These are phyloP conservation scores for Leersia perrieri DNA, from an alignment of 176 grass and related monocot species.

Conservation along the genomic window DNA sequence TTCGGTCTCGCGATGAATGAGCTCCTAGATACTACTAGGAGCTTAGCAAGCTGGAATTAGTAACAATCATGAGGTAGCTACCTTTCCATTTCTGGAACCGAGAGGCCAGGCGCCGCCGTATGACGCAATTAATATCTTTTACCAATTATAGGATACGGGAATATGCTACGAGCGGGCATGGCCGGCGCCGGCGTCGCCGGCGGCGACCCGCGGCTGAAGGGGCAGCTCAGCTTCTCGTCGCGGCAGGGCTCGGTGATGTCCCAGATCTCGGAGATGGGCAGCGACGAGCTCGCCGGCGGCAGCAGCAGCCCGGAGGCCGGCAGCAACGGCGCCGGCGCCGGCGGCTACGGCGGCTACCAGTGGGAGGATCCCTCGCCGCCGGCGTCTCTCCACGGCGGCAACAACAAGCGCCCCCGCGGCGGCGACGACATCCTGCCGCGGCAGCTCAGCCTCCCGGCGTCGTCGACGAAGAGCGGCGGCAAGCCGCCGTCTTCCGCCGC, in stretches of 20 bases:
- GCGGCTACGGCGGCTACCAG: constrained; percentile 30
- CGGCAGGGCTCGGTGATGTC: constrained; percentile 91
- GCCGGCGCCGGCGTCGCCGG: constrained; percentile 18
- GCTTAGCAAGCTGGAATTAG: background rate
- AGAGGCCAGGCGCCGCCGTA: background rate
- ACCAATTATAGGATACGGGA: constrained; percentile 59
- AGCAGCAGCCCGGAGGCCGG: constrained; percentile 57
- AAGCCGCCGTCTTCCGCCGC: constrained; percentile 6
- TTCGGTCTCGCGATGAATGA: constrained; percentile 8
- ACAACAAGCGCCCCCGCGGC: constrained; percentile 47
- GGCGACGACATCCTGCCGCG: constrained; percentile 16
- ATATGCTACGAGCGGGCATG: constrained; percentile 56
- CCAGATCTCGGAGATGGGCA: constrained; percentile 93
- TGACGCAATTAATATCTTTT: constrained; percentile 18
- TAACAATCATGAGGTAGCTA: constrained; percentile 33
- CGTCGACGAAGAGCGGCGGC: background rate
- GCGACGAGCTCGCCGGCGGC: constrained; percentile 66
- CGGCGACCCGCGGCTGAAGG: constrained; percentile 46
- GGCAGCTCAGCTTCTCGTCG: constrained; percentile 85
- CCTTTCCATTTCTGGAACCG: constrained; percentile 44
- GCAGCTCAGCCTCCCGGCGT: constrained; percentile 64
- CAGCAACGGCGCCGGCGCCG: constrained; percentile 30
- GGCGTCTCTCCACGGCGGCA: constrained; percentile 30
- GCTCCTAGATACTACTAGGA: background rate
- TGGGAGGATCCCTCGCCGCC: constrained; percentile 57